Percentiles rank a stretch among this genome's conserved stretches.
Conservation (phyloP, 345 rosid species). For the Syzygium oleosum region DNA sequence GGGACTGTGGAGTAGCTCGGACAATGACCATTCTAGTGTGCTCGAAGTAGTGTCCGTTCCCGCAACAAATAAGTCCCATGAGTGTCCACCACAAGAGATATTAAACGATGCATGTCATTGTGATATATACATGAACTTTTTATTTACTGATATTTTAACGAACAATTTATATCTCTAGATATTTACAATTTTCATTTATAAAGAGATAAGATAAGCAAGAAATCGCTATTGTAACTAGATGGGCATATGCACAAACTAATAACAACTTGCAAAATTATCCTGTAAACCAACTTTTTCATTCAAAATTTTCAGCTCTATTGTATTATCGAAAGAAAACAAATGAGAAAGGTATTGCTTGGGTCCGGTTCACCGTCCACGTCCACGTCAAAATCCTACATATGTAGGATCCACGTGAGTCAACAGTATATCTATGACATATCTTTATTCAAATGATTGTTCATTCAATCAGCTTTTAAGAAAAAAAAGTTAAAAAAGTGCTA, state of each 20-base stretch:
- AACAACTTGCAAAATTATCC: neutral
- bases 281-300: neutral
- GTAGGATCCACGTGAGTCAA: neutral
- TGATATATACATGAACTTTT: neutral
- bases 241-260: neutral
- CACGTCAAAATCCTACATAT: neutral
- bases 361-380: neutral
- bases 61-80: conserved; percentile 28
- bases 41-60: conserved; percentile 38
- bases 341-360: neutral
- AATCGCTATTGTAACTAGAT: neutral
- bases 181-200: neutral
- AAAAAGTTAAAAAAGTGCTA: too few species aligned
- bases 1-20: conserved; percentile 32
- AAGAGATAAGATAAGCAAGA: neutral
- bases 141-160: neutral
- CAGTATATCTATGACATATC: neutral
- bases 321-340: neutral
- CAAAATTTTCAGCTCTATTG: neutral
- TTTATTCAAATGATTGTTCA: too few species aligned
- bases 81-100: neutral
- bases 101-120: neutral
- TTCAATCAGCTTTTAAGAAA: neutral
- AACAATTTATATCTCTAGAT: neutral
- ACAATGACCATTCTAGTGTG: conserved; percentile 53